These are phyloP conservation scores for Limonium bicolor DNA, from an alignment of 148 eudicot genomes.

Conservation along the genomic window DNA sequence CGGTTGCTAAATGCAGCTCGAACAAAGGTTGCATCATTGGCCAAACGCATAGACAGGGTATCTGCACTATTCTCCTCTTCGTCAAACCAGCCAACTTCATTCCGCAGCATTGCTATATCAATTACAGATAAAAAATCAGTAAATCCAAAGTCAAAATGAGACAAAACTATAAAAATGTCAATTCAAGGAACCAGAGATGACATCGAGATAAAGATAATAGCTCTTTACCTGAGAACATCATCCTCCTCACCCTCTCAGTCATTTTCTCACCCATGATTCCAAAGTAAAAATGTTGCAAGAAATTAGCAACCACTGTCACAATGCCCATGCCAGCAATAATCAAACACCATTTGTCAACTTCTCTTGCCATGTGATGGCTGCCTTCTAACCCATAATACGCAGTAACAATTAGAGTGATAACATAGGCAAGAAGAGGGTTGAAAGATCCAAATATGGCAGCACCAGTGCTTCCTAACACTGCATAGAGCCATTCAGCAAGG, in stretches of 20 bases:
- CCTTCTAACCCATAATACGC: slow-evolving; percentile 45
- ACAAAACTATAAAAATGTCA: not conserved
- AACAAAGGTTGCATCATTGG: slow-evolving; percentile 98
- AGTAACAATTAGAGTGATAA: slow-evolving; percentile 72
- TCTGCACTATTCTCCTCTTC: slow-evolving; percentile 96
- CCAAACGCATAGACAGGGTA: slow-evolving; percentile 92
- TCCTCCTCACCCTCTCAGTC: slow-evolving; percentile 97
- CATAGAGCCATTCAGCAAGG: slow-evolving; percentile 97
- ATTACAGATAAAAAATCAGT: not conserved
- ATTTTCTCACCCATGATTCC: slow-evolving; percentile 99
- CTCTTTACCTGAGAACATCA: slow-evolving; percentile 92
- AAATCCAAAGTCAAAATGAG: not conserved
- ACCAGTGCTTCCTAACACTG: slow-evolving; percentile 88
- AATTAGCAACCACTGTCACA: slow-evolving; percentile 92
- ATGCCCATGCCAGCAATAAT: slow-evolving; percentile 90
- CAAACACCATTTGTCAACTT: slow-evolving; percentile 95
- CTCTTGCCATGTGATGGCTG: slow-evolving; percentile 35
- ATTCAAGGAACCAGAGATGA: not conserved
- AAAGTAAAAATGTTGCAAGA: slow-evolving; percentile 94
- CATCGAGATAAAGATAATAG: not conserved
- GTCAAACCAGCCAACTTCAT: slow-evolving; percentile 99
- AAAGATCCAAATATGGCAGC: slow-evolving; percentile 98
- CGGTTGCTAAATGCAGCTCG: slow-evolving; percentile 99
- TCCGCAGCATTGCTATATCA: slow-evolving; percentile 79
- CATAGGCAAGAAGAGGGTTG: slow-evolving; percentile 95